Evolutionary conservation across 2,329 filamentous ascomycete species (phyloP).

Genomic region (Aspergillus ibericus): DNA sequence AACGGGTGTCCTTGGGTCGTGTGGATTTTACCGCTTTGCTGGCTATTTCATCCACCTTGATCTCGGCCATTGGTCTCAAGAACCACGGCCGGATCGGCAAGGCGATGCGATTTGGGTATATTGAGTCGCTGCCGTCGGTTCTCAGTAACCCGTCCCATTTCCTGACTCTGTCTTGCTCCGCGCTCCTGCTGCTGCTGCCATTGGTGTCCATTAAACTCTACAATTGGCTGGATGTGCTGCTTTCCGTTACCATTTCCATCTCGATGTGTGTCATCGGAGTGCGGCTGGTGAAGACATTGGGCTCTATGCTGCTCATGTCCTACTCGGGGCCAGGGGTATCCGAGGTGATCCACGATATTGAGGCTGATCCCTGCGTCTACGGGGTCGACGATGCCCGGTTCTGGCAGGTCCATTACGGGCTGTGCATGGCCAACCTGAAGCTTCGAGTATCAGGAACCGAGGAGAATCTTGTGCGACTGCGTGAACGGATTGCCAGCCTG

Average conservation of each 20-base stretch:
- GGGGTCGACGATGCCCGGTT: conserved; percentile 88
- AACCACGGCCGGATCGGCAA: conserved; percentile 92
- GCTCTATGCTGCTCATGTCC: conserved; percentile 94
- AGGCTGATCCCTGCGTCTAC: conserved; percentile 72
- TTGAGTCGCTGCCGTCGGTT: conserved; percentile 79
- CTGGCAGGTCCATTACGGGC: conserved; percentile 97
- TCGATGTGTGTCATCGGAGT: conserved; percentile 87
- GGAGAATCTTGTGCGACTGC: conserved; percentile 68
- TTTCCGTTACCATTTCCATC: conserved; percentile 78
- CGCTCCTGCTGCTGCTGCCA: conserved; percentile 76
- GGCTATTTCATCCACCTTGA: conserved; percentile 76
- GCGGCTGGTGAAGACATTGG: conserved; percentile 80
- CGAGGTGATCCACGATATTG: conserved; percentile 80
- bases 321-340: conserved; percentile 65
- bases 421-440: conserved; percentile 94
- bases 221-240: conserved; percentile 75
- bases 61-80: conserved; percentile 81
- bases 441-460: conserved; percentile 72
- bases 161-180: conserved; percentile 83
- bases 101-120: conserved; percentile 81
- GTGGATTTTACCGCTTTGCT: conserved; percentile 79
- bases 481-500: conserved; percentile 72
- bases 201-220: conserved; percentile 79
- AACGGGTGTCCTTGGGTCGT: conserved; percentile 68
- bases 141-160: conserved; percentile 94